A percentile compares a stretch with the other conserved stretches of the same genome.
phyloP scores from a whole-genome alignment of 148 eudicot species.

The Diospyros lotus region DNA sequence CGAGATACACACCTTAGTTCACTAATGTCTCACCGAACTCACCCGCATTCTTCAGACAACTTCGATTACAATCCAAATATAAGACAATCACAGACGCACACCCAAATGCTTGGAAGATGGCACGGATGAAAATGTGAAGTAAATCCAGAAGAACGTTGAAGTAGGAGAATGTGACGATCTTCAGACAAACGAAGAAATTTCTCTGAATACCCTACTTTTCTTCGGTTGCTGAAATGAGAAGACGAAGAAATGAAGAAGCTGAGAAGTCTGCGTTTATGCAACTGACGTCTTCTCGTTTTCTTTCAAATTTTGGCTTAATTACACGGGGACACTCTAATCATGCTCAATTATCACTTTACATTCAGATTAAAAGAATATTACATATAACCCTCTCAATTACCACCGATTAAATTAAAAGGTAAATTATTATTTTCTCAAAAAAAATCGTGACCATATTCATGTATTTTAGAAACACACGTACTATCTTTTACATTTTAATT shows the following conservation, averaged over 20 bases:
- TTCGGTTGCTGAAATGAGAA: neutral
- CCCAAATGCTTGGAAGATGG: neutral
- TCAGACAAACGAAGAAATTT: neutral
- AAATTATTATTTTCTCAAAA: too few relatives aligned
- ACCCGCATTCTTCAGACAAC: constrained; percentile 8
- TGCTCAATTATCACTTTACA: too few relatives aligned
- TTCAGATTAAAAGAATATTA: too few relatives aligned
- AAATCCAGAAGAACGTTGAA: neutral
- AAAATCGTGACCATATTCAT: too few relatives aligned
- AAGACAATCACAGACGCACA: neutral
- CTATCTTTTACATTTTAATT: too few relatives aligned
- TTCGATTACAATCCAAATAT: neutral
- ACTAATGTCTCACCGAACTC: neutral
- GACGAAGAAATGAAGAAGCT: neutral
- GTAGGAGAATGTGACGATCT: neutral
- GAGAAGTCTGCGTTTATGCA: too few relatives aligned
- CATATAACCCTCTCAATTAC: too few relatives aligned
- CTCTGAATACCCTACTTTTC: neutral
- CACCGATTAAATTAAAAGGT: too few relatives aligned
- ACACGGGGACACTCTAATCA: too few relatives aligned
- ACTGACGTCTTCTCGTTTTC: too few relatives aligned
- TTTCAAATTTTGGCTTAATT: too few relatives aligned
- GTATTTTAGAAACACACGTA: too few relatives aligned
- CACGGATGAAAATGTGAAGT: neutral
- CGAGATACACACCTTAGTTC: neutral